A percentile compares a stretch with the other conserved stretches of the same genome.
phyloP scores from a whole-genome alignment of 768 basidiomycete genomes.

The Tricholoma furcatifolium region DNA sequence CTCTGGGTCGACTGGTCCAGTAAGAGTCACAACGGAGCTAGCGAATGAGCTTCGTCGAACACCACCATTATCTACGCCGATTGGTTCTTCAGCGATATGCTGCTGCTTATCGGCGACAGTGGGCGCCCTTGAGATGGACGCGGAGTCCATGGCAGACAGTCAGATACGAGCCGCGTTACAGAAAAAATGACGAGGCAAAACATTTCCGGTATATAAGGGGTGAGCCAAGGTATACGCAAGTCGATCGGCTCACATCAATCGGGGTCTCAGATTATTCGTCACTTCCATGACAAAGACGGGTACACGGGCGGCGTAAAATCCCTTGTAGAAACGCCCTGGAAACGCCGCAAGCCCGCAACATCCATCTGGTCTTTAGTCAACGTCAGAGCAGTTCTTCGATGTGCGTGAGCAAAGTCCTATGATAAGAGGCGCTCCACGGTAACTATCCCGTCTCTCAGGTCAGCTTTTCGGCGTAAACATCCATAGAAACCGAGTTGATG shows the following conservation, averaged over 20 bases:
- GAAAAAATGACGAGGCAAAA: not conserved
- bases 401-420: too few relatives aligned
- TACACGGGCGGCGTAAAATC: not conserved
- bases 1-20: conserved; percentile 22
- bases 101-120: conserved; percentile 2
- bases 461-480: too few relatives aligned
- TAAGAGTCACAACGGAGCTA: conserved; percentile 15
- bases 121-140: conserved; percentile 12
- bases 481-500: too few relatives aligned
- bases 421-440: too few relatives aligned
- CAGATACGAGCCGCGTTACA: not conserved
- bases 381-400: too few relatives aligned
- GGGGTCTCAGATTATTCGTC: conserved; percentile 1
- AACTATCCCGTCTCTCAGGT: too few relatives aligned
- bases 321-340: too few relatives aligned
- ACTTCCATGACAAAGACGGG: conserved; percentile 1
- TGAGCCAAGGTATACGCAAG: conserved; percentile 2
- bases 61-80: too few relatives aligned
- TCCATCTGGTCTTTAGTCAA: too few relatives aligned
- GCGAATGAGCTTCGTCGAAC: conserved; percentile 4
- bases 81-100: not conserved
- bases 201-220: not conserved
- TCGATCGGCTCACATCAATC: not conserved
- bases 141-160: conserved; percentile 5
- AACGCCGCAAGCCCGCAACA: too few relatives aligned